Conservation (phyloP, 225 moss, liverwort and hornwort genomes). For the Bryum argenteum region DNA sequence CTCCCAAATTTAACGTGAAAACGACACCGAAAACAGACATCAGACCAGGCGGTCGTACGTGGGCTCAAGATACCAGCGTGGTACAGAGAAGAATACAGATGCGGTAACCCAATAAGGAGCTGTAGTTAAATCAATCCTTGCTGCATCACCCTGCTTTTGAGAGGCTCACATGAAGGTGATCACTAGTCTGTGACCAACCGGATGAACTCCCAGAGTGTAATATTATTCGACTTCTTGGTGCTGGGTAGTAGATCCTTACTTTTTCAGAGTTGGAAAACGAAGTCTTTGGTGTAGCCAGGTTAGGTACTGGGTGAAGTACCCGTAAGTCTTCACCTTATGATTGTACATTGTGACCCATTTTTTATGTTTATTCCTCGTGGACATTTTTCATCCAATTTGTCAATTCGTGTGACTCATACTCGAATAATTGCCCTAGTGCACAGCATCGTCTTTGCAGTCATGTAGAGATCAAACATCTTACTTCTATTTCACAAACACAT, state of each 20-base stretch:
- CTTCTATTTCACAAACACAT: too few species aligned
- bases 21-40: conserved; percentile 38
- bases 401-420: too few species aligned
- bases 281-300: not conserved
- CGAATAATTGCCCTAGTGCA: not conserved
- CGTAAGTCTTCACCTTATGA: conserved; percentile 4
- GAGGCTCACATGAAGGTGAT: conserved; percentile 52
- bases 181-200: conserved; percentile 44
- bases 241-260: conserved; percentile 3
- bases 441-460: too few species aligned
- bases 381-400: not conserved
- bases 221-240: conserved; percentile 16
- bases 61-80: conserved; percentile 44
- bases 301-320: conserved; percentile 25
- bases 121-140: not conserved
- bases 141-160: conserved; percentile 27
- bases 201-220: conserved; percentile 51
- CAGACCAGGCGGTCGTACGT: conserved; percentile 32
- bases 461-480: too few species aligned
- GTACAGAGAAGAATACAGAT: conserved; percentile 52
- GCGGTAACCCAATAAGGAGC: conserved; percentile 36
- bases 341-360: conserved; percentile 28
- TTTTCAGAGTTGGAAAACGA: conserved; percentile 16
- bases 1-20: conserved; percentile 52
- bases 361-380: conserved; percentile 1